Conservation (phyloP, 169 alveolate genomes). For the Eimeria acervulina region DNA sequence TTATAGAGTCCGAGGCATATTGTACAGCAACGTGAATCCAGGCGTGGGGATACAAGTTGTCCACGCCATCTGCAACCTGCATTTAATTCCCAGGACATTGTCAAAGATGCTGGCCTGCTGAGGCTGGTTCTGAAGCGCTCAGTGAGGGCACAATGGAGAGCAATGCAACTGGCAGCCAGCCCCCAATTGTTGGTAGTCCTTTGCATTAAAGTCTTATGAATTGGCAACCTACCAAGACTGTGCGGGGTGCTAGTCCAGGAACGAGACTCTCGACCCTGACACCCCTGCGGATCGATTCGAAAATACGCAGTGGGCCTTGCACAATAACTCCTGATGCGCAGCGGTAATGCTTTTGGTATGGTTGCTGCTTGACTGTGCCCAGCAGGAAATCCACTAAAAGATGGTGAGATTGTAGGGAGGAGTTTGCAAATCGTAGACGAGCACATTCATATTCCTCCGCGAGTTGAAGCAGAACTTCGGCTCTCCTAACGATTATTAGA, state of each 20-base stretch:
- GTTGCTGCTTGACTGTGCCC: background rate
- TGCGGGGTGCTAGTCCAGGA: constrained; percentile 71
- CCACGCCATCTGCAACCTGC: constrained; percentile 42
- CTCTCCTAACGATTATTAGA: background rate
- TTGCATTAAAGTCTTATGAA: background rate
- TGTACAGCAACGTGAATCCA: constrained; percentile 62
- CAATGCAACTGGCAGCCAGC: background rate
- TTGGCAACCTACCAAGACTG: background rate
- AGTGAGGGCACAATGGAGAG: background rate
- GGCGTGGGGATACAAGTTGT: background rate
- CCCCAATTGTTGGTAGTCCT: background rate
- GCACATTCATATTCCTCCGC: background rate
- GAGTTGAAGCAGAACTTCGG: background rate
- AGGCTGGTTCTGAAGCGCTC: background rate
- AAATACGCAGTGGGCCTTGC: background rate
- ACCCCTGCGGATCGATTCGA: background rate
- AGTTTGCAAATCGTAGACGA: background rate
- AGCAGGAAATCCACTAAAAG: background rate
- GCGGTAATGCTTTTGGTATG: background rate
- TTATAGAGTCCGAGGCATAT: constrained; percentile 55
- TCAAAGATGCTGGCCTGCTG: background rate
- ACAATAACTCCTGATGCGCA: background rate
- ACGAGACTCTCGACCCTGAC: constrained; percentile 64
- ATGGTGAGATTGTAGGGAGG: background rate
- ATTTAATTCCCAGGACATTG: background rate